Base-by-base conservation (phyloP, 352 stramenopile genomes). In the Peronosclerospora sorghi region DNA sequence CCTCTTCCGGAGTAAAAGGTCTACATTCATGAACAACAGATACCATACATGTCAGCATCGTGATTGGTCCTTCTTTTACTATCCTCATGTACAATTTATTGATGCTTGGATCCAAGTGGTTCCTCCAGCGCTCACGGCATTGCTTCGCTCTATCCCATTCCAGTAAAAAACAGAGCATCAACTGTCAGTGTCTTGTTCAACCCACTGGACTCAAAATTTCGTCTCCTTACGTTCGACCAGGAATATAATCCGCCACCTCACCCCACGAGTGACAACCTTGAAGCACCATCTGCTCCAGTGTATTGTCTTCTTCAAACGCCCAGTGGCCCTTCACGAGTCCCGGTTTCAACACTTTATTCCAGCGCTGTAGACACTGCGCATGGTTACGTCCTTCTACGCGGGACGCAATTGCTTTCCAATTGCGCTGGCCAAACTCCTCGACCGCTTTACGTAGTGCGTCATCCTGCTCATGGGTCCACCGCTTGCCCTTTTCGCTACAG, bases 51-150 rank as follows among this genome's bases (percentile, higher is more conserved):
- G 5, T 35, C 5, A 19, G 13, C 9, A 35, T 13, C 2, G 15
- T 17, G 13, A n/a, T n/a, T 20, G 12, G 17, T 17, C 2, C 2
- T 18, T 9, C 8, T 35, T 14, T 48, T 20, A 20, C 17, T 4
- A 40, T 29, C 5, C 24, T 4, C 27, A 18, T 68, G 35, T 66
- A 88, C 75, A 59, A 62, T 68, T 86, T 85, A 58, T 84, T 88
- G 48, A 97, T 83, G 41, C 83, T 90, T 27, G 94, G 94, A 66
- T 97, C 89, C 43, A 97, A 73, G 61, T 98, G 92, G 64, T 98
- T 97, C 24, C 95, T 74, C 83, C 91, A 98, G 13, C 94, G 85
- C 50, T 98, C 92, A 7, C 94, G 83, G 51, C 94, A 98, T 58
- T 97, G 94, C 61, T 98, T 97, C 1, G 81, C 72, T 30, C 78